Base-by-base conservation (phyloP, 2,329 filamentous ascomycete genomes). In the Scedosporium minutisporum region DNA sequence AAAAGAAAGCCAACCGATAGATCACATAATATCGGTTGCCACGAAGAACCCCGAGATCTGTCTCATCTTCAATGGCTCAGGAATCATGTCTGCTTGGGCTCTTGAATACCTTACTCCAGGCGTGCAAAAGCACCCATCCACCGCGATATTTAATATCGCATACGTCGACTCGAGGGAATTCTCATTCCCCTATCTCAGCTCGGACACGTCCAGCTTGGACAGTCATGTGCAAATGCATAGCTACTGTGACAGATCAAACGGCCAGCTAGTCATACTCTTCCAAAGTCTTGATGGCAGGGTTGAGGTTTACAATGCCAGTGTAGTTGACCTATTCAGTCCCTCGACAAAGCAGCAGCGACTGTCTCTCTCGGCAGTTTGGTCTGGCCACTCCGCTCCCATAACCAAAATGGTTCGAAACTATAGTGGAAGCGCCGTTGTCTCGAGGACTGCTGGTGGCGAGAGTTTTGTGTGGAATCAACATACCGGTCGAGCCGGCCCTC, bases 21-120 rank as follows among this genome's bases (percentile, higher is more conserved):
- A 95, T 67, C 91, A 96, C 70, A 78, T 97, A 4, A 88, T 96
- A 53, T 89, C 92, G 67, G 83, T 97, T 67, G 91, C 91, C 9
- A 95, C 93, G 65, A 87, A 88, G 61, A 89, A 83, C 63, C 91
- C 93, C 0, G 95, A 99, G 71, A 85, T 99, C 2, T 95, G 92
- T 67, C 81, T 97, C 25, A 86, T 93, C 7, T 79, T 96, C 58
- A 91, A 97, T 73, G 87, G 87, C n/a, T 79, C 82, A 58, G 93
- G 93, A 1, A 87, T 87, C 66, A 91, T 97, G 88, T 92, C 90
- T 48, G 91, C 91, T 0, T 97, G 93, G 90, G 93, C 91, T 0
- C 76, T 99, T 63, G 93, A 97, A 72, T 93, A 93, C 69, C 83
- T 96, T 21, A 88, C 89, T 42, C 87, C 84, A 68, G 91, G 87